A percentile compares a stretch with the other conserved stretches of the same genome.
phyloP scores from a whole-genome alignment of 331 rosid species.

The Rosa hybrid region DNA sequence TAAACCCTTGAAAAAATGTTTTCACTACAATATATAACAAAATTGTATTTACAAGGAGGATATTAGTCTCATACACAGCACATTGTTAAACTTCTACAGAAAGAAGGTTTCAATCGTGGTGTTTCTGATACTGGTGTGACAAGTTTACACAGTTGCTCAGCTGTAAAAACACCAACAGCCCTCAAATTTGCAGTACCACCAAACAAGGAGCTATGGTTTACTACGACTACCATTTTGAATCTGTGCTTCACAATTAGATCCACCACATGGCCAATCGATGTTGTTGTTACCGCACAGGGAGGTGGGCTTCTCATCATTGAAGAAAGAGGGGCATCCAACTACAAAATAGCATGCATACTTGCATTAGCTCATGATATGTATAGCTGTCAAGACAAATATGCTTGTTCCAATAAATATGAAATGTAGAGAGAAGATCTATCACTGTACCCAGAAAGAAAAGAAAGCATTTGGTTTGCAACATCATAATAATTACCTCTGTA shows the following conservation, averaged over 20 bases:
- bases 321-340: constrained; percentile 71
- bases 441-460: background rate
- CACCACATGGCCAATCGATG: constrained; percentile 65
- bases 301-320: constrained; percentile 81
- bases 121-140: constrained; percentile 37
- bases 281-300: constrained; percentile 50
- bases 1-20: background rate
- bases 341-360: constrained; percentile 15
- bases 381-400: background rate
- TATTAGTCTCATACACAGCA: background rate
- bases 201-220: constrained; percentile 39
- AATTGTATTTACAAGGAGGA: constrained; percentile 9
- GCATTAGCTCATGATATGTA: background rate
- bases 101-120: constrained; percentile 32
- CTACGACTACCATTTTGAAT: constrained; percentile 56
- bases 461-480: background rate
- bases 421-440: background rate
- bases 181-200: constrained; percentile 40
- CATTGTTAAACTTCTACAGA: constrained; percentile 16
- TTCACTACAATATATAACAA: background rate
- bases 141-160: constrained; percentile 46
- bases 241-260: constrained; percentile 60
- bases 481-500: constrained; percentile 46
- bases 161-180: constrained; percentile 76
- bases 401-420: background rate